Evolutionary conservation across 495 filamentous ascomycete species (phyloP).

Genomic region (Trichocladium antarcticum): DNA sequence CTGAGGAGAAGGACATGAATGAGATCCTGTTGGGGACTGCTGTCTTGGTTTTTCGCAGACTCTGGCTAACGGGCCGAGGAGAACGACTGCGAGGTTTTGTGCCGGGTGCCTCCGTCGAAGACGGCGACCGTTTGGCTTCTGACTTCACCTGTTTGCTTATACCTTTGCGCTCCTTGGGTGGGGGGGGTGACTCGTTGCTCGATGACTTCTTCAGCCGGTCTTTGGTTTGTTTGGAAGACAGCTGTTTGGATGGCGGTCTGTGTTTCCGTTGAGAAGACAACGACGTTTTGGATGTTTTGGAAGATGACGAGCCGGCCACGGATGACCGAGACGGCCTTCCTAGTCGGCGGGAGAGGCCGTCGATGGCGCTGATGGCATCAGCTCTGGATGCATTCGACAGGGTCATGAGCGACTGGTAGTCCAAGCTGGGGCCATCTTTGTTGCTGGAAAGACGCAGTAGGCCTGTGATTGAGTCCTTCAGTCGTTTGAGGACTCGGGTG

Average conservation of each 20-base stretch:
- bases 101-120: background rate
- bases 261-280: conserved; percentile 10
- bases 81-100: background rate
- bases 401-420: conserved; percentile 28
- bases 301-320: conserved; percentile 8
- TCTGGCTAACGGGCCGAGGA: background rate
- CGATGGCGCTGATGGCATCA: conserved; percentile 27
- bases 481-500: conserved; percentile 20
- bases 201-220: background rate
- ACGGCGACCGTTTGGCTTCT: background rate
- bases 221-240: background rate
- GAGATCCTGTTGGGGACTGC: conserved; percentile 19
- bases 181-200: background rate
- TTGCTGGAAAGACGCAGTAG: conserved; percentile 19
- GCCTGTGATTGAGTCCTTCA: conserved; percentile 20
- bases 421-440: conserved; percentile 16
- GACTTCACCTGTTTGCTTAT: background rate
- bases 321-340: conserved; percentile 16
- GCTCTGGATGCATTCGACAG: conserved; percentile 27
- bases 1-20: conserved; percentile 22
- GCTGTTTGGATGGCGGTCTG: background rate
- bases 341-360: conserved; percentile 25
- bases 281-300: conserved; percentile 2
- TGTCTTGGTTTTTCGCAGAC: background rate
- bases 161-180: background rate